Evolutionary conservation across 139 green algal genomes (phyloP).

Genomic region (Micractinium sp.): DNA sequence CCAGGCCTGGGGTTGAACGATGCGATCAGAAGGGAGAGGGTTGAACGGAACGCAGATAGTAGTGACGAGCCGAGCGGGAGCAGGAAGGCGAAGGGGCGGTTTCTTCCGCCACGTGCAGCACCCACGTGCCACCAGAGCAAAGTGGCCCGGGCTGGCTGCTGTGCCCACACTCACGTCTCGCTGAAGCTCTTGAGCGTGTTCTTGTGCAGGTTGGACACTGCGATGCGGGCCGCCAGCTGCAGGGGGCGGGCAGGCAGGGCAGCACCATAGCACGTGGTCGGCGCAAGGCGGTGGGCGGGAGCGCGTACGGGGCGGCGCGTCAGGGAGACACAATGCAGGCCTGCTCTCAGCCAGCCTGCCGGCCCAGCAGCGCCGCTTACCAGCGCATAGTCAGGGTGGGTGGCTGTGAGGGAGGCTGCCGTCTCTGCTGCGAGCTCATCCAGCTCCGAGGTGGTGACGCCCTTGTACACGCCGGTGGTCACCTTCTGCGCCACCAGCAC

Average conservation of each 20-base stretch:
- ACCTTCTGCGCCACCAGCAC: conserved; percentile 98
- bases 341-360: not conserved
- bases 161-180: conserved; percentile 75
- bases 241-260: not conserved
- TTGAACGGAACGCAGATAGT: too few relatives aligned
- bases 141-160: too few relatives aligned
- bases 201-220: conserved; percentile 99
- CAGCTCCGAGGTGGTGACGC: conserved; percentile 96
- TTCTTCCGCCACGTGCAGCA: not conserved
- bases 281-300: not conserved
- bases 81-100: not conserved
- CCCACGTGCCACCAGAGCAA: too few relatives aligned
- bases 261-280: not conserved
- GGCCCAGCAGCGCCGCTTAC: conserved; percentile 53
- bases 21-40: not conserved
- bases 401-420: conserved; percentile 96
- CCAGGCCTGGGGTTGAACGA: too few relatives aligned
- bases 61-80: too few relatives aligned
- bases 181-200: conserved; percentile 98
- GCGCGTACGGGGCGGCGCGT: too few relatives aligned
- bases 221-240: conserved; percentile 97
- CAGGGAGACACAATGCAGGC: too few relatives aligned
- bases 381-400: conserved; percentile 97
- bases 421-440: conserved; percentile 99
- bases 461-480: conserved; percentile 93